A percentile compares a stretch with the other conserved stretches of the same genome.
Evolutionary conservation across 768 basidiomycete genomes (phyloP).

Genomic region (Cyathus striatus): DNA sequence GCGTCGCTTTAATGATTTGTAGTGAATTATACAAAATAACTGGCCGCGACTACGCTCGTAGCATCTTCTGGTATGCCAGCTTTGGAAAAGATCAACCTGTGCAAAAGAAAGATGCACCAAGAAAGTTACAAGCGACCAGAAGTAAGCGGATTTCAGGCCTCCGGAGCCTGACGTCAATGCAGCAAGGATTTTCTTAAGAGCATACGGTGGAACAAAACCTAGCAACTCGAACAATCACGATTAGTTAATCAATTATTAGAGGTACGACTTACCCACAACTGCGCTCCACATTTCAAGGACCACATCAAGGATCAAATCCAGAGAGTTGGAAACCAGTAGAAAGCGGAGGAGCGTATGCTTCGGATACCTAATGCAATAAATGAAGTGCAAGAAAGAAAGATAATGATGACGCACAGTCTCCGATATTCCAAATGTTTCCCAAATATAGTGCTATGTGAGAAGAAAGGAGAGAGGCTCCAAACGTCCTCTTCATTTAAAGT

Average conservation of each 20-base stretch:
- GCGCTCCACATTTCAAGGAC: slow-evolving; percentile 57
- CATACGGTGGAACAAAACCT: slow-evolving; percentile 68
- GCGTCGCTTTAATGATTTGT: slow-evolving; percentile 58
- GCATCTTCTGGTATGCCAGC: slow-evolving; percentile 65
- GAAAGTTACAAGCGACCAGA: slow-evolving; percentile 58
- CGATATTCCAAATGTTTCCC: slow-evolving; percentile 55
- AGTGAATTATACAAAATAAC: slow-evolving; percentile 65
- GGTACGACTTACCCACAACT: slow-evolving; percentile 33
- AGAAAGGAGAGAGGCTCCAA: slow-evolving; percentile 64
- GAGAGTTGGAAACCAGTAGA: slow-evolving; percentile 59
- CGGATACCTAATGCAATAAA: slow-evolving; percentile 33
- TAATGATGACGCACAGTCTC: slow-evolving; percentile 21
- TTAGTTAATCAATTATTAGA: slow-evolving; percentile 4
- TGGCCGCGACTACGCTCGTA: slow-evolving; percentile 72
- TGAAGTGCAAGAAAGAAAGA: neutral
- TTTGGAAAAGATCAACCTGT: slow-evolving; percentile 55
- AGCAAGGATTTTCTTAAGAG: slow-evolving; percentile 54
- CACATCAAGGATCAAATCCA: slow-evolving; percentile 61
- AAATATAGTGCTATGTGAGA: slow-evolving; percentile 65
- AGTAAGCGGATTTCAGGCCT: slow-evolving; percentile 42
- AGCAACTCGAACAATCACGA: too few relatives aligned
- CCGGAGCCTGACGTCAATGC: slow-evolving; percentile 37
- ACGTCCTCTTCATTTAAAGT: slow-evolving; percentile 50
- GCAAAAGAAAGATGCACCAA: slow-evolving; percentile 63
- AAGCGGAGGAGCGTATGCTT: slow-evolving; percentile 56